Evolutionary conservation across 768 basidiomycete genomes (phyloP), one percentile per base, ranked within the genome.

Genomic region (Tephrocybe sp.): DNA sequence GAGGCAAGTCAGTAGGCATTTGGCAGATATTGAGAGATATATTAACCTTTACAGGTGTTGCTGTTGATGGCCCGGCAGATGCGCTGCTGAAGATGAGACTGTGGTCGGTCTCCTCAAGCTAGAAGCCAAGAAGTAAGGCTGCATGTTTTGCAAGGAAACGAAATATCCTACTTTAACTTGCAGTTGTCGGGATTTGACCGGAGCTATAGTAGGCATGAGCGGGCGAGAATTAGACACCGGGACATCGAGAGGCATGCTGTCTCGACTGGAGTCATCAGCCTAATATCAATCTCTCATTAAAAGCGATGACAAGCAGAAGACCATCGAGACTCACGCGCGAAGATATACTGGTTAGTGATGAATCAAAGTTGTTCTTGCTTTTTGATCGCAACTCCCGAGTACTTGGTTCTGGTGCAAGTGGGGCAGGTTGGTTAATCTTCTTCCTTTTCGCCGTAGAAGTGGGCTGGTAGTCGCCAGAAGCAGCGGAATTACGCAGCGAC

Each of bases 351-450:
- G 69, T 69, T 24, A 70, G 52, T 1, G 70, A 67, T 26, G 69
- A 67, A 30, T 73, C 74, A 35, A 60, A 54, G 16, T 66, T 63
- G 18, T 65, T 67, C 52, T 74, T 78, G 53, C 68, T 69, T 52
- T 75, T 69, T 45, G 78, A 77, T 28, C 78, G 71, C 34, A 78
- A 56, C 53, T 75, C 71, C 21, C 77, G 68, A 6, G 70, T 72
- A 51, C 69, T 73, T 22, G 69, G 58, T 52, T 73, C 70, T 7
- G 46, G 43, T 47, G 30, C 37, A 28, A 45, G 53, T 34, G 25
- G 46, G 4, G 37, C 8, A 52, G 53, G 52, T 35, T 64, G 67
- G 16, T 62, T 57, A 12, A 60, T 51, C 43, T 69, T 69, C 60
- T 70, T 73, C 57, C 74, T 68, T 51, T 70, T 72, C 24, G 67